Evolutionary conservation across 495 filamentous ascomycete genomes (phyloP), one percentile per base, ranked within the genome.

Genomic region (Daldinia loculata): DNA sequence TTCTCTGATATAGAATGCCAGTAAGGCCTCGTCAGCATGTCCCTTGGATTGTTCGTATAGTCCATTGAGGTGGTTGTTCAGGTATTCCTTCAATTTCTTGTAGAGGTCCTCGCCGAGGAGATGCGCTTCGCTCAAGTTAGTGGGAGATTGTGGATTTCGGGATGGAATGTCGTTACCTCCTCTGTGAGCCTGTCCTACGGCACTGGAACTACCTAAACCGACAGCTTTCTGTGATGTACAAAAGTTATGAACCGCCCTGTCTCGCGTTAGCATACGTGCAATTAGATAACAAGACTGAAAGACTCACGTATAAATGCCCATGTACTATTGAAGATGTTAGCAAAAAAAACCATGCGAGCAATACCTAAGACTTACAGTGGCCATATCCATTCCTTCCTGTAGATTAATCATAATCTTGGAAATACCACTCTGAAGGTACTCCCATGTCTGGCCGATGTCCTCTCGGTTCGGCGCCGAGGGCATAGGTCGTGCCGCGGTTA

Each of bases 221-320:
- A 94, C 89, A 2, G 93, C 94, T 79, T 98, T 98, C 77, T 97
- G 96, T 30, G 96, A 97, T 61, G 96, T 98, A 81, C 95, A 99
- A 77, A 99, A 99, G 83, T 99, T 97, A 79, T 99, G 96, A 29
- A 99, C 94, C 61, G 95, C 93, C 27, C 92, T 95, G 70, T 66
- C 26, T 50, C 8, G 64, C 11, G 57, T 80, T 74, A 84, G 75
- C 56, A 56, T 26, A 17, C 5, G 6, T 30, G 12, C 51, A 4
- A 26, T 61, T 45, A 24, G 36, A 48, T 45, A 19, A 17, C 27
- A 27, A 57, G 41, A 27, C 19, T 56, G 14, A 38, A 14, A 30
- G 27, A 84, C 91, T 66, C 78, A 94, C 92, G 95, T 97, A 84
- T 99, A 99, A 63, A 98, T 89, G 43, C 91, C 92, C 95, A 99